Conservation (phyloP, 75 land plant genomes). For the Picea glauca region DNA sequence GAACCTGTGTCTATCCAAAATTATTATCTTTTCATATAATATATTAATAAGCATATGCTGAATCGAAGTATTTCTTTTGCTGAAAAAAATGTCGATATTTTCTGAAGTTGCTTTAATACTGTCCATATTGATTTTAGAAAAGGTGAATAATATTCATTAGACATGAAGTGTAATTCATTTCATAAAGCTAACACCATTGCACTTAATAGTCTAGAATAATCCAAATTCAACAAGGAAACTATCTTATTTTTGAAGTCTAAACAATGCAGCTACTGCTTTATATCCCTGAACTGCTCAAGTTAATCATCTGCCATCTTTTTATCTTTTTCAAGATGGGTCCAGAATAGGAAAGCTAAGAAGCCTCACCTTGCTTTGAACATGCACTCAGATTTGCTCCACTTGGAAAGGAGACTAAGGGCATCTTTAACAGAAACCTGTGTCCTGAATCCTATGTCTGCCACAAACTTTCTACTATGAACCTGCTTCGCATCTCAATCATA, state of each 20-base stretch:
- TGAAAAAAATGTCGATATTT: too few species aligned
- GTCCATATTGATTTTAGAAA: too few species aligned
- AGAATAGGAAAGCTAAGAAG: background rate
- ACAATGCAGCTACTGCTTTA: too few species aligned
- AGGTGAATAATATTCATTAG: background rate
- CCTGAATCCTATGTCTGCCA: constrained; percentile 66
- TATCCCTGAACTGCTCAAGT: too few species aligned
- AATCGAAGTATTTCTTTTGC: too few species aligned
- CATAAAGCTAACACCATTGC: background rate
- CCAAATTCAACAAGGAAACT: background rate
- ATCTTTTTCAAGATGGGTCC: background rate
- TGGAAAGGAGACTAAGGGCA: constrained; percentile 29
- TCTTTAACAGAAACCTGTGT: constrained; percentile 64
- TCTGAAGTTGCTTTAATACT: too few species aligned
- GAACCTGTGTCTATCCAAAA: too few species aligned
- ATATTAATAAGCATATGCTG: too few species aligned
- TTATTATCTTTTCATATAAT: too few species aligned
- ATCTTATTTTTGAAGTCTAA: background rate
- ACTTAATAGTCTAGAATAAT: background rate
- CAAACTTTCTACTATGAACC: constrained; percentile 51
- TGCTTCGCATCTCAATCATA: constrained; percentile 17
- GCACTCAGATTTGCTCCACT: constrained; percentile 37
- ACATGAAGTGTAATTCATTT: background rate
- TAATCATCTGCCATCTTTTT: too few species aligned
- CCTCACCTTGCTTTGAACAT: constrained; percentile 63